Conservation (phyloP, 176 grass and related monocot genomes). For the Calamus simplicifolius region DNA sequence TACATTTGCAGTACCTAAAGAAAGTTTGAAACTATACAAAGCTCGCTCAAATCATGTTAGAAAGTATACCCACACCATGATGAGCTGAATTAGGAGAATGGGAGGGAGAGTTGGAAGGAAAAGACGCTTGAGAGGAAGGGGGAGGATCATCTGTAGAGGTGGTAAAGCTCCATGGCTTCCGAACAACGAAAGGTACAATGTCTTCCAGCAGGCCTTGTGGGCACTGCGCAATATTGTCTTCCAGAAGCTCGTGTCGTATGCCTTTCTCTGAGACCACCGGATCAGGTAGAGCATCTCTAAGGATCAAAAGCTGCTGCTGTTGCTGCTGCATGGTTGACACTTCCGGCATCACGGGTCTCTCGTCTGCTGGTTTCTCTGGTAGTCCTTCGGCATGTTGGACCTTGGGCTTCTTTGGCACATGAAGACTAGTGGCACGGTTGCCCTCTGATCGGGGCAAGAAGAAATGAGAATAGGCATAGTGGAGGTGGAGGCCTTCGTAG, state of each 20-base stretch:
- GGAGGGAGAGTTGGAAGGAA: neutral
- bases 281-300: too few relatives aligned
- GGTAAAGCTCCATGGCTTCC: constrained; percentile 1
- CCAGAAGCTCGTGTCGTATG: neutral
- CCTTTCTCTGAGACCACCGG: neutral
- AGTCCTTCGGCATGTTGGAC: neutral
- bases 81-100: neutral
- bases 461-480: constrained; percentile 10
- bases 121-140: neutral
- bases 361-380: neutral
- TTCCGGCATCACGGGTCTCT: too few relatives aligned
- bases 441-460: neutral
- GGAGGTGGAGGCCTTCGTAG: constrained; percentile 15
- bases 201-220: constrained; percentile 11
- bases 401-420: constrained; percentile 11
- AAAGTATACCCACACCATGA: neutral
- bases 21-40: too few relatives aligned
- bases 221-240: neutral
- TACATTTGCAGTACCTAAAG: too few relatives aligned
- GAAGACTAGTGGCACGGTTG: neutral
- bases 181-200: constrained; percentile 3
- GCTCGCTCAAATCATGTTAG: neutral
- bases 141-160: neutral
- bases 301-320: neutral
- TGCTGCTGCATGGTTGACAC: neutral